Evolutionary conservation across 2,329 filamentous ascomycete genomes (phyloP).

Genomic region (Beauveria sp.): DNA sequence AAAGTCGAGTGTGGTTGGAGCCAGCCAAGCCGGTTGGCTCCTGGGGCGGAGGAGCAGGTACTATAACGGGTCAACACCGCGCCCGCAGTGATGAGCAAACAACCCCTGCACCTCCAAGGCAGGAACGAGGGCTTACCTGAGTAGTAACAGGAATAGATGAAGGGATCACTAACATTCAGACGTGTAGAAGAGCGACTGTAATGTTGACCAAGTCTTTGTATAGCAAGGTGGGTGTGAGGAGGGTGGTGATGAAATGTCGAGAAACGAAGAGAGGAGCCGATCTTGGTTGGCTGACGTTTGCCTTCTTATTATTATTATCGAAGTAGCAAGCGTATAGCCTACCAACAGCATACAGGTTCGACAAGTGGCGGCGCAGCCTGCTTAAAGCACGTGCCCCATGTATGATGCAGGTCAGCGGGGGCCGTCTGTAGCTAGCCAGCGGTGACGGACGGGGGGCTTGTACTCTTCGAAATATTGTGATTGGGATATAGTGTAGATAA

Average conservation of each 20-base stretch:
- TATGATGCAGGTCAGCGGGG: background rate
- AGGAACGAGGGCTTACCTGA: background rate
- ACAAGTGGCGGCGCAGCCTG: background rate
- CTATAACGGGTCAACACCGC: background rate
- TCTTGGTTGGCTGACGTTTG: background rate
- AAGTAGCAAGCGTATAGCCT: background rate
- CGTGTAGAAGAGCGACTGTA: background rate
- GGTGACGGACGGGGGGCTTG: background rate
- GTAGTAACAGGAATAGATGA: background rate
- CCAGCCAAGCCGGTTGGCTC: background rate
- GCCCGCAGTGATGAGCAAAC: slow-evolving; percentile 1
- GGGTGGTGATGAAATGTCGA: background rate
- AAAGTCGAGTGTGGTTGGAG: background rate
- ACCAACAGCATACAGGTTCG: background rate
- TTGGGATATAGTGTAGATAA: background rate
- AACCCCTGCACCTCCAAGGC: background rate
- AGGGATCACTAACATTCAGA: background rate
- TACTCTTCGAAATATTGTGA: background rate
- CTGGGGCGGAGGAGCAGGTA: background rate
- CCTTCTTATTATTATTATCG: background rate
- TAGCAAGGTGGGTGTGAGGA: background rate
- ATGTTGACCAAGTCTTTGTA: background rate
- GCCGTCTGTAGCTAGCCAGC: background rate
- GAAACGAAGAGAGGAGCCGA: background rate
- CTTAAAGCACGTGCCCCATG: background rate